Evolutionary conservation across 1,284 basidiomycete genomes (phyloP).

Genomic region (Sparassis latifolia): DNA sequence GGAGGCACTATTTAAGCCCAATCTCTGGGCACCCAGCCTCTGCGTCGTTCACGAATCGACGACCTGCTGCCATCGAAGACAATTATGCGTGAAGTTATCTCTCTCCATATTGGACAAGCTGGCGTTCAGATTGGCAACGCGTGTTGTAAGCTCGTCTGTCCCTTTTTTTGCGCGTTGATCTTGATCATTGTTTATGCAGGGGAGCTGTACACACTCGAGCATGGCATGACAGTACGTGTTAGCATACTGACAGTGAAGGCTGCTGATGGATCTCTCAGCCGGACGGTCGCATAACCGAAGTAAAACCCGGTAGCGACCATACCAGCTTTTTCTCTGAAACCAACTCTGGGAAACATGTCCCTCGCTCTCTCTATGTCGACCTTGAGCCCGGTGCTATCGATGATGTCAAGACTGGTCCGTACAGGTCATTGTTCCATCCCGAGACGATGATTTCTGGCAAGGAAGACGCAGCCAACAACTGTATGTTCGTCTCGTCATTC

Average conservation of each 20-base stretch:
- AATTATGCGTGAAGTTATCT: slow-evolving; percentile 84
- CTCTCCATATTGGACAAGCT: slow-evolving; percentile 89
- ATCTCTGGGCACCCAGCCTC: no score
- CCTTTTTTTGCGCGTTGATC: neutral
- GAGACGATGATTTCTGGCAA: slow-evolving; percentile 99
- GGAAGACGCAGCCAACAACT: slow-evolving; percentile 99
- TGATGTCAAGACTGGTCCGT: slow-evolving; percentile 92
- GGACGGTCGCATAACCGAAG: slow-evolving; percentile 56
- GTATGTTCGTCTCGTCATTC: slow-evolving; percentile 39
- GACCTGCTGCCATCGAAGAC: no score
- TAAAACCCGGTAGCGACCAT: slow-evolving; percentile 82
- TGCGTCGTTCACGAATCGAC: no score
- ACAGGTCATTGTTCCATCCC: slow-evolving; percentile 95
- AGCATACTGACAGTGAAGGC: neutral
- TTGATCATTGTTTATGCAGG: slow-evolving; percentile 38
- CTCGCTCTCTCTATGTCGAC: slow-evolving; percentile 95
- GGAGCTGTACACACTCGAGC: slow-evolving; percentile 98
- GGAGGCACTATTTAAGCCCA: no score
- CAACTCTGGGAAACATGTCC: slow-evolving; percentile 93
- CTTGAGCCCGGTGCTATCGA: slow-evolving; percentile 96
- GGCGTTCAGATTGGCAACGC: slow-evolving; percentile 96
- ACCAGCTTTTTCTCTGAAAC: slow-evolving; percentile 95
- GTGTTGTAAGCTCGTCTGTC: slow-evolving; percentile 60
- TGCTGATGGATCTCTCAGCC: slow-evolving; percentile 29
- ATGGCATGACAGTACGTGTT: slow-evolving; percentile 82